These are phyloP conservation scores for Talaromyces ruber DNA, from an alignment of 495 filamentous ascomycete species.

Conservation along the genomic window DNA sequence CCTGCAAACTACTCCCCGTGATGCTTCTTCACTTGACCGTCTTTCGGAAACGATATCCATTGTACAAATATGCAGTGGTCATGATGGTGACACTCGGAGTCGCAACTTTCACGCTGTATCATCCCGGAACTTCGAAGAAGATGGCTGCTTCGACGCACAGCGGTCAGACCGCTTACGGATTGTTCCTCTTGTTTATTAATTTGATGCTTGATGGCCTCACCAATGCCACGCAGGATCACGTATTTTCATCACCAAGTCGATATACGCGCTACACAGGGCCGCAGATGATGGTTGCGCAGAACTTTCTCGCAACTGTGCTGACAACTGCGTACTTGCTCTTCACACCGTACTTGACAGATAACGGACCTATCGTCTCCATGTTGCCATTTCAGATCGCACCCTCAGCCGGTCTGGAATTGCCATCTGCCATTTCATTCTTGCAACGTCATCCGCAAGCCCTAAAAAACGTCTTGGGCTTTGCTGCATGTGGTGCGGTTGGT, in stretches of 20 bases:
- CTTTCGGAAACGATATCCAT: constrained; percentile 81
- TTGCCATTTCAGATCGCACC: constrained; percentile 52
- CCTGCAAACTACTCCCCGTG: constrained; percentile 93
- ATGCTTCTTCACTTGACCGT: constrained; percentile 94
- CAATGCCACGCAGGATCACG: constrained; percentile 93
- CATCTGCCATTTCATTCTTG: constrained; percentile 73
- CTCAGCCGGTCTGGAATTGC: constrained; percentile 57
- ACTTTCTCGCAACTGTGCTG: constrained; percentile 67
- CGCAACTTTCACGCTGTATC: constrained; percentile 86
- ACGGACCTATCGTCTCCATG: constrained; percentile 55
- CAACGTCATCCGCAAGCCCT: constrained; percentile 65
- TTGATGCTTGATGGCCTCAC: constrained; percentile 92
- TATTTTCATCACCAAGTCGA: constrained; percentile 54
- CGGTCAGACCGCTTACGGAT: constrained; percentile 62
- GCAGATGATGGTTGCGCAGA: constrained; percentile 99
- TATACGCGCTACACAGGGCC: constrained; percentile 76
- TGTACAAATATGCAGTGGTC: constrained; percentile 96
- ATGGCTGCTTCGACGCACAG: constrained; percentile 39
- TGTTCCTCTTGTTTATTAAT: constrained; percentile 82
- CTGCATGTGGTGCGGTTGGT: constrained; percentile 84
- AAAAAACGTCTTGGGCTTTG: constrained; percentile 81
- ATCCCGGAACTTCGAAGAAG: constrained; percentile 65
- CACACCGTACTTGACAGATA: constrained; percentile 66
- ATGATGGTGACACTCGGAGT: constrained; percentile 84
- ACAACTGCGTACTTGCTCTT: constrained; percentile 68